These are phyloP conservation scores for Fomitopsis schrenkii DNA, from an alignment of 1,284 basidiomycete genomes.

Conservation along the genomic window DNA sequence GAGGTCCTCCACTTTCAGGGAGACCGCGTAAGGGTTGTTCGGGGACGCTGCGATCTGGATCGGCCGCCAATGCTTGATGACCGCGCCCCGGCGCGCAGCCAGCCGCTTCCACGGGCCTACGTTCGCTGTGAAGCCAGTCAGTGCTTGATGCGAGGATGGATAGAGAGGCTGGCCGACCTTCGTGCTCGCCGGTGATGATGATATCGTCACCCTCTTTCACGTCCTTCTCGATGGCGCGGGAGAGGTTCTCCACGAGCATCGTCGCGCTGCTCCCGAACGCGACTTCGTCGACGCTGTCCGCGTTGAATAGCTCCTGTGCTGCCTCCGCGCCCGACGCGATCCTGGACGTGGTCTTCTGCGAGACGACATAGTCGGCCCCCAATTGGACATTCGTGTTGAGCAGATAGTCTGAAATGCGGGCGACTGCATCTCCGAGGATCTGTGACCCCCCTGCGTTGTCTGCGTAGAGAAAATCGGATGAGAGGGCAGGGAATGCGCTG, in stretches of 20 bases:
- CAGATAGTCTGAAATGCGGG: slow-evolving; percentile 63
- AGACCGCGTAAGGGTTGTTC: slow-evolving; percentile 65
- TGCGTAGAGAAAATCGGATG: slow-evolving; percentile 59
- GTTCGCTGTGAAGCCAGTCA: slow-evolving; percentile 47
- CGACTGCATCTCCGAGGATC: slow-evolving; percentile 47
- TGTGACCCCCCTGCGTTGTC: slow-evolving; percentile 83
- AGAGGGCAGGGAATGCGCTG: slow-evolving; percentile 60
- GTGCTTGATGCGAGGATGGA: neutral
- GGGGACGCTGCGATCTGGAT: slow-evolving; percentile 35
- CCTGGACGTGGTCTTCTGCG: slow-evolving; percentile 46
- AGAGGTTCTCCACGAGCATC: slow-evolving; percentile 59
- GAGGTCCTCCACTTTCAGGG: slow-evolving; percentile 53
- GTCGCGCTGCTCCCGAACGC: slow-evolving; percentile 69
- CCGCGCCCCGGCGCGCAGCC: slow-evolving; percentile 51
- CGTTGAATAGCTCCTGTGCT: slow-evolving; percentile 62
- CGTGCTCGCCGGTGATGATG: slow-evolving; percentile 73
- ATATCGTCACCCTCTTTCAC: slow-evolving; percentile 64
- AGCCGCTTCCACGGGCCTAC: slow-evolving; percentile 76
- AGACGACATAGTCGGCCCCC: slow-evolving; percentile 62
- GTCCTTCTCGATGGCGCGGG: slow-evolving; percentile 51
- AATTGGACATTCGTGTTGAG: slow-evolving; percentile 70
- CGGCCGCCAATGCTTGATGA: slow-evolving; percentile 58
- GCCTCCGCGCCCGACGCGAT: slow-evolving; percentile 49
- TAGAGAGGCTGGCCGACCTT: slow-evolving; percentile 41
- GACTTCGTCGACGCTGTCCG: slow-evolving; percentile 54